These are phyloP conservation scores for Fusarium sp. DNA, from an alignment of 2,329 filamentous ascomycete species.

Conservation along the genomic window DNA sequence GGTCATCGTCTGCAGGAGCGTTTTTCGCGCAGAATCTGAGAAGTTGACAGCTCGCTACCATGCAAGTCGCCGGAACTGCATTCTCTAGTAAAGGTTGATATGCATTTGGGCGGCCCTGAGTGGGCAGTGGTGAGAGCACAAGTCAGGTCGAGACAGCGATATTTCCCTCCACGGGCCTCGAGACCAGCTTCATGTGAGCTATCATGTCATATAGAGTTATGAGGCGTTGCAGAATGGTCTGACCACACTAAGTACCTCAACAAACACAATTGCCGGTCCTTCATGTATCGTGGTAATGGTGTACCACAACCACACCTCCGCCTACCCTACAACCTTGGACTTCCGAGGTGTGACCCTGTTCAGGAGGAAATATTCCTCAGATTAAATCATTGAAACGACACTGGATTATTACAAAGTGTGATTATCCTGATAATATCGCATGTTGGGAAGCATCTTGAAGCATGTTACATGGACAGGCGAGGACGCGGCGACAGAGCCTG, in stretches of 20 bases:
- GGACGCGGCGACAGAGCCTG: neutral
- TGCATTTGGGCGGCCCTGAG: neutral
- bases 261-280: neutral
- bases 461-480: neutral
- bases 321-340: neutral
- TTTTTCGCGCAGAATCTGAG: neutral
- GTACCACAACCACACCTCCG: neutral
- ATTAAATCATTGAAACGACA: neutral
- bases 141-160: neutral
- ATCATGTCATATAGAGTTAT: neutral
- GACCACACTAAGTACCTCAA: neutral
- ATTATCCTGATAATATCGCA: neutral
- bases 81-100: neutral
- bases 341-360: neutral
- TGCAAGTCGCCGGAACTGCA: neutral
- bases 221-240: neutral
- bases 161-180: neutral
- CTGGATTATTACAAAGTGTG: neutral
- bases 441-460: neutral
- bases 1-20: neutral
- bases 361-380: neutral
- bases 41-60: neutral
- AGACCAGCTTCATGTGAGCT: neutral
- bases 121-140: neutral
- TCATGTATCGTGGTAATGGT: neutral